These are phyloP conservation scores for Trametes gibbosa DNA, from an alignment of 768 basidiomycete species.

Conservation along the genomic window DNA sequence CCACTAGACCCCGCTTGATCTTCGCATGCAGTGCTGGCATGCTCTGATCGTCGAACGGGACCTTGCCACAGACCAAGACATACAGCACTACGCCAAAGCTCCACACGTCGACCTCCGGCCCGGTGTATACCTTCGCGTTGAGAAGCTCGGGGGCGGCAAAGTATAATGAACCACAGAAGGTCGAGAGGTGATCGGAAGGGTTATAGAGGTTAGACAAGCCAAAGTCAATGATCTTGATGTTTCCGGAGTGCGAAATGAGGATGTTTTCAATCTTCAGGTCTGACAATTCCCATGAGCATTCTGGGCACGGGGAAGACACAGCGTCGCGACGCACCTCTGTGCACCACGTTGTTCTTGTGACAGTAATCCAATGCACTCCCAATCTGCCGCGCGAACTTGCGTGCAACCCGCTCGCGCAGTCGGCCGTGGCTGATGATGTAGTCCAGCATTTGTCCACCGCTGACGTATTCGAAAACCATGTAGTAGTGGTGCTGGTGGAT, in stretches of 20 bases:
- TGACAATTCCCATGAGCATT: constrained; percentile 23
- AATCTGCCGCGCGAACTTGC: constrained; percentile 98
- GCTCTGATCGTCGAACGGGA: constrained; percentile 98
- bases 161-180: constrained; percentile 97
- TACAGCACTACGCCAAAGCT: constrained; percentile 98
- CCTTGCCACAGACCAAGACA: constrained; percentile 96
- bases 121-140: constrained; percentile 94
- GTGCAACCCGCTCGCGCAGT: constrained; percentile 89
- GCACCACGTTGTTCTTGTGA: constrained; percentile 96
- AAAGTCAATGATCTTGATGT: constrained; percentile 99
- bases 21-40: constrained; percentile 99
- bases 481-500: constrained; percentile 98
- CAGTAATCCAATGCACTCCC: constrained; percentile 96
- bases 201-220: constrained; percentile 95
- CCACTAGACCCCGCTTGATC: constrained; percentile 95
- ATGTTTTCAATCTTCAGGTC: constrained; percentile 99
- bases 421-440: constrained; percentile 99
- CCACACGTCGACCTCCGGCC: constrained; percentile 99
- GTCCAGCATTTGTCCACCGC: constrained; percentile 99
- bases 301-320: constrained; percentile 15
- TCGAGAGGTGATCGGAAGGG: constrained; percentile 76
- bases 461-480: constrained; percentile 99
- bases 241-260: constrained; percentile 95
- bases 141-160: constrained; percentile 98
- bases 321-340: constrained; percentile 57